Base-by-base conservation (phyloP, 1,139 yeast species). In the Yamadazyma buinensis region DNA sequence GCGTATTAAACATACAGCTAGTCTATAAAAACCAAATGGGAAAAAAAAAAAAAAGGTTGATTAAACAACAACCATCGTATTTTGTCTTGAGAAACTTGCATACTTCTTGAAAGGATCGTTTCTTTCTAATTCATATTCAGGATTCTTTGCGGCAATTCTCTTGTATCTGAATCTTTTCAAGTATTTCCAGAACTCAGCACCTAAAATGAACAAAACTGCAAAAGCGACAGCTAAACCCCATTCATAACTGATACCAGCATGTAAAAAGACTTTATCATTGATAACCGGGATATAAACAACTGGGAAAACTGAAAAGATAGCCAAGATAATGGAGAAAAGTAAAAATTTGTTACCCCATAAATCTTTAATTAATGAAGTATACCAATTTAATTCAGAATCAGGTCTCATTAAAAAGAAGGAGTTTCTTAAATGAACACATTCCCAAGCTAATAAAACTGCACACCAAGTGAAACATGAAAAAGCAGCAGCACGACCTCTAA, bases 401-500 rank as follows among this genome's bases (percentile, higher is more conserved):
- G 84, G 84, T 37, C 77, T 71, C 84, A 82, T 80, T 33, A 65
- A 62, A 56, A 84, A 82, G 43, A 84, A 64, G 1, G 92, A 83
- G 46, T 80, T 67, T 42, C 80, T 66, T 60, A 81, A 64, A 52
- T 84, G 87, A 37, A 83, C 70, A 46, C 85, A 85, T 57, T 84
- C 94, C 92, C 94, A 84, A 1, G 94, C 95, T 35, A 84, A 64
- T 19, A 84, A 55, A 40, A 85, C 68, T 7, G 88, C 80, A 58
- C 88, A 75, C 94, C 95, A 84, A 2, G 95, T 84, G 81, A 84
- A 80, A 5, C 80, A 76, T 4, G 81, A 82, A 61, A 85, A 85
- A 0, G 87, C 72, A 2, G 82, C 73, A 1, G 94, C 77, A 49
- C 95, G 75, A 2, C 86, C 85, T 46, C 75, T 67, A 63, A 78